Percentiles rank a stretch among this genome's conserved stretches.
These are phyloP conservation scores for Aspergillus avenaceus DNA, from an alignment of 495 filamentous ascomycete species.

Conservation along the genomic window DNA sequence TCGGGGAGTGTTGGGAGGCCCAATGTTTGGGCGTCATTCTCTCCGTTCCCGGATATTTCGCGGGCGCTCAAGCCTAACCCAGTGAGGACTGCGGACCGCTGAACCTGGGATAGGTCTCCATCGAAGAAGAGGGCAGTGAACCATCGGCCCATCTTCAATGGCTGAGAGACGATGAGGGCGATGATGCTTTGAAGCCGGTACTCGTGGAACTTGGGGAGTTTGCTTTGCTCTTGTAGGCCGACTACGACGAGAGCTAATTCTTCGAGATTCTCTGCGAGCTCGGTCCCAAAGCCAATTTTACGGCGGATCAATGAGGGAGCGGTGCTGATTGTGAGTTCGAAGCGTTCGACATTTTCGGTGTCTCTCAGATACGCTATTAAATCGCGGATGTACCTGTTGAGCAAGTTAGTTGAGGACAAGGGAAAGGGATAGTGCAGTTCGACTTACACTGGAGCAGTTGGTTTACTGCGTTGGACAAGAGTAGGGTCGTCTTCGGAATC, in stretches of 20 bases:
- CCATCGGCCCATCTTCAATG: conserved; percentile 74
- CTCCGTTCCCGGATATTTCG: conserved; percentile 77
- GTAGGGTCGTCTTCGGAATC: conserved; percentile 93
- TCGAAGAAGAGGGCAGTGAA: conserved; percentile 83
- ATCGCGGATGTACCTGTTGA: conserved; percentile 73
- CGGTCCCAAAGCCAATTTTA: conserved; percentile 82
- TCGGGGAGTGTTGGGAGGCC: conserved; percentile 34
- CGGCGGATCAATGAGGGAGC: conserved; percentile 79
- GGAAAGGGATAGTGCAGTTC: too few relatives aligned
- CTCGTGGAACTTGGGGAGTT: conserved; percentile 59
- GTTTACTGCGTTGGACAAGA: conserved; percentile 74
- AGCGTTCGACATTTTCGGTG: conserved; percentile 76
- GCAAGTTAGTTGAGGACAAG: background rate
- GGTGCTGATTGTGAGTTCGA: conserved; percentile 72
- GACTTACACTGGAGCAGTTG: conserved; percentile 74
- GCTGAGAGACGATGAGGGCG: conserved; percentile 71
- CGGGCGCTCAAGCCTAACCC: conserved; percentile 79
- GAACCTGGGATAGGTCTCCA: conserved; percentile 82
- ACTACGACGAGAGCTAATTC: conserved; percentile 73
- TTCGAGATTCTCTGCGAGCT: conserved; percentile 77
- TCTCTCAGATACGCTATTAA: conserved; percentile 75
- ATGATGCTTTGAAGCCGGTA: conserved; percentile 79
- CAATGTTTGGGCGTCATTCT: conserved; percentile 50
- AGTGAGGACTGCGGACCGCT: conserved; percentile 76
- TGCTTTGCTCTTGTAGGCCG: conserved; percentile 72